Base-by-base conservation (phyloP, 2,329 filamentous ascomycete species). In the Alternaria triticina region DNA sequence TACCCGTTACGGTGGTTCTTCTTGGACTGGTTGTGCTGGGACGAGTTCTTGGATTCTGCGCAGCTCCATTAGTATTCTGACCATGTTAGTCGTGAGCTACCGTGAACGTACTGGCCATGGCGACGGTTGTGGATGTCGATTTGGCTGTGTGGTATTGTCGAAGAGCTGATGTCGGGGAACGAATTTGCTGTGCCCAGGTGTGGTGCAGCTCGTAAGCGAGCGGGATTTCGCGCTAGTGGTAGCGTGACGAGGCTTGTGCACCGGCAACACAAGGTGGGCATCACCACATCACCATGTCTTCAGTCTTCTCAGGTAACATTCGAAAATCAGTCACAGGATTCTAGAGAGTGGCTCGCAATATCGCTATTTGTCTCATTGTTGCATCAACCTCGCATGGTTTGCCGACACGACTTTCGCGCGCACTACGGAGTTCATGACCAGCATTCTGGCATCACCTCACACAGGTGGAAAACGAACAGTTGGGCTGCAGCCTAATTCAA, bases 1-100 rank as follows among this genome's bases (percentile, higher is more conserved):
- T 91, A 97, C 95, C 96, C 96, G 89, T 99, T 99, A 83, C 91
- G 91, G 91, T 99, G 96, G 87, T 94, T 94, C 92, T 99, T 99
- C 88, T 92, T 92, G 84, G 89, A 90, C 90, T 96, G 92, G 87
- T 97, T 97, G 88, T 97, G 94, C 89, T 98, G 95, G 81, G 95
- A 97, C 87, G 93, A 96, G 91, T 98, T 98, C 94, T 98, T 98
- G 81, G 96, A 98, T 90, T 98, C 94, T 97, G 83, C 62, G 64
- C 57, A 45, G 5, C 17, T 44, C 28, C 51, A 47, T 73, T 69
- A 75, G 70, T 59, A 55, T 47, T 52, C 44, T 43, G 20, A 50
- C 27, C 27, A 30, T 17, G n/a, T n/a, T 4, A 13, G 2, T 51
- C 3, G 47, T n/a, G 28, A 40, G 45, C 28, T 45, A 30, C 36